A percentile compares a stretch with the other conserved stretches of the same genome.
Evolutionary conservation across 2,329 filamentous ascomycete genomes (phyloP).

Genomic region (Massarina eburnea): DNA sequence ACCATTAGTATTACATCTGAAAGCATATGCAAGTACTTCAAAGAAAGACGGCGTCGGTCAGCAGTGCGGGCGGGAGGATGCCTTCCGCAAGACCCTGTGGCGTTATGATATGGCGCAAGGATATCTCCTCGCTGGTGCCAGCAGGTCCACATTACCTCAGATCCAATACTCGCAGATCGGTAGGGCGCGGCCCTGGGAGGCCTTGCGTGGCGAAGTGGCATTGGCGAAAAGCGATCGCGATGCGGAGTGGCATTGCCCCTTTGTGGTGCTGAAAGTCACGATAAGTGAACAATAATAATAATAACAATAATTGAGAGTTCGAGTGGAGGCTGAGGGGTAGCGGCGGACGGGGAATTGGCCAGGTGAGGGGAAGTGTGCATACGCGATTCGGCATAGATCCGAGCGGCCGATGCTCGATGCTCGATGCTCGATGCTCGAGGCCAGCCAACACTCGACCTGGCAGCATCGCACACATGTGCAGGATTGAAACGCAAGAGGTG

Average conservation of each 20-base stretch:
- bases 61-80: constrained; percentile 2
- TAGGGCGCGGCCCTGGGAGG: no score
- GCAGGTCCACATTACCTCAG: constrained; percentile 4
- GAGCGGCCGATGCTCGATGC: neutral
- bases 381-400: neutral
- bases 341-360: neutral
- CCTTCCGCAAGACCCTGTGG: constrained; percentile 7
- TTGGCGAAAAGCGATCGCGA: neutral
- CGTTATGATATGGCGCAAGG: constrained; percentile 2
- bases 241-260: constrained; percentile 1
- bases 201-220: neutral
- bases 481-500: no score
- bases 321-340: neutral
- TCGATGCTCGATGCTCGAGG: neutral
- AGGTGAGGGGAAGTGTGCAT: neutral
- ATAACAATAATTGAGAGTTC: neutral
- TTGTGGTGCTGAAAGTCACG: neutral
- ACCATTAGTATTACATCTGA: neutral
- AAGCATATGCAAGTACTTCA: neutral
- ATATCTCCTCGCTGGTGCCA: constrained; percentile 3
- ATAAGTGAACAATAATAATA: neutral
- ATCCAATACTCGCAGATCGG: neutral
- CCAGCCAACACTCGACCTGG: neutral
- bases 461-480: neutral
- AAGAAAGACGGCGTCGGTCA: no score